Evolutionary conservation across 176 grass and related monocot species (phyloP), one percentile per base, ranked within the genome.

Genomic region (Oryza punctata): DNA sequence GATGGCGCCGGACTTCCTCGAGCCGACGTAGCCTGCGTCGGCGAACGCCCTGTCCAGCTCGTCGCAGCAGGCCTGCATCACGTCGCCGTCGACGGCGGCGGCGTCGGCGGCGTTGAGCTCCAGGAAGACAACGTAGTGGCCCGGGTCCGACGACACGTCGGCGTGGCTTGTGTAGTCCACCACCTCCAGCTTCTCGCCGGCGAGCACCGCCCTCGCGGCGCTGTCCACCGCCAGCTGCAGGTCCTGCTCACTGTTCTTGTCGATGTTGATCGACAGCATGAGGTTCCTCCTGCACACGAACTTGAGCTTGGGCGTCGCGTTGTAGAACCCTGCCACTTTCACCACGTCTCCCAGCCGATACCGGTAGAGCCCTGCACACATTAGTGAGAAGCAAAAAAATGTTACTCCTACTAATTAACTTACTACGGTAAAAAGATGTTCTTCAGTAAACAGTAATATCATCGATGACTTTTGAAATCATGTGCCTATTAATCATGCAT

Each of bases 181-280:
- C 18, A 98, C 85, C 72, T 98, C 95, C 24, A 98, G 88, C 85
- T 98, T 98, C 78, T 97, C 90, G 0, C 70, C 91, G 0, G 91
- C 96, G 5, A 92, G 88, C 63, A 87, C 57, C 73, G 86, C 80
- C 67, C 65, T 61, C 2, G 81, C 71, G 1, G 92, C 93, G 40
- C 73, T 54, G 41, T 95, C 87, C 2, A 98, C 91, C 7, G 89
- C 87, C 0, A 93, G 68, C 76, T 98, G 93, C 6, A 98, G 91
- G 82, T 98, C 93, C 30, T 88, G 86, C 86, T 98, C 93, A 41
- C 87, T 95, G 87, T 91, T 98, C 85, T 98, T 98, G 90, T 98
- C 96, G 67, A 95, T 95, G 82, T 98, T 98, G 89, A 98, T 88
- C 28, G 10, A 74, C 67, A 98, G 85, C 79, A 88, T 40, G 14